Base-by-base conservation (phyloP, 805 yeast genomes). In the Saccharomycopsis sp. region DNA sequence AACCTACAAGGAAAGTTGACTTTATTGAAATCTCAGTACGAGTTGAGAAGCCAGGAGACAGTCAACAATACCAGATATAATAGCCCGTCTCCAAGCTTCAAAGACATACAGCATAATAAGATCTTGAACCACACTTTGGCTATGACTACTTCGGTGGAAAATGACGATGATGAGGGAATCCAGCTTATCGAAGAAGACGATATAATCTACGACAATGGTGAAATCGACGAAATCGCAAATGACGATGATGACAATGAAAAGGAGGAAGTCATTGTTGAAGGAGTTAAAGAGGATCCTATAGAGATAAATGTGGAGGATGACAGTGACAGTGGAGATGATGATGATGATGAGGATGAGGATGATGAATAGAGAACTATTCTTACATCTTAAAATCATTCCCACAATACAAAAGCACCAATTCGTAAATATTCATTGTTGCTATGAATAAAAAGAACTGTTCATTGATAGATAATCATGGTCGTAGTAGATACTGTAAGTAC, bases 161-260 rank as follows among this genome's bases (percentile, higher is more conserved):
- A 51, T 34, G 34, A 18, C 20, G 40, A 41, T 12, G 29, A 29
- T 9, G 62, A 59, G 18, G 61, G 59, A 15, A 50, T 58, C 12
- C 61, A 60, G 46, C 51, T 55, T 15, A 60, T 58, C 34, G 61
- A 60, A 18, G 56, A 60, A n/a, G 63, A 60, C 47, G 53, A 55
- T 16, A 16, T 58, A 20, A 53, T 55, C 16, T 58, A 60, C 23
- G 61, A 52, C 9, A 58, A 60, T 51, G 61, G 61, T 7, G 62
- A 59, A 47, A 46, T 47, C 16, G 60, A 58, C 37, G 61, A 55
- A 15, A 47, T 50, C 20, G 21, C 18, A 5, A 44, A 44, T 50
- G 54, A 53, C 14, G 55, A 48, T 15, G 58, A 55, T 7, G 57
- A 54, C 14, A 29, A 29, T 29, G 37, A 12, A 7, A 29, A 29